Conservation (phyloP, 148 eudicot genomes). For the Rheum nobile region DNA sequence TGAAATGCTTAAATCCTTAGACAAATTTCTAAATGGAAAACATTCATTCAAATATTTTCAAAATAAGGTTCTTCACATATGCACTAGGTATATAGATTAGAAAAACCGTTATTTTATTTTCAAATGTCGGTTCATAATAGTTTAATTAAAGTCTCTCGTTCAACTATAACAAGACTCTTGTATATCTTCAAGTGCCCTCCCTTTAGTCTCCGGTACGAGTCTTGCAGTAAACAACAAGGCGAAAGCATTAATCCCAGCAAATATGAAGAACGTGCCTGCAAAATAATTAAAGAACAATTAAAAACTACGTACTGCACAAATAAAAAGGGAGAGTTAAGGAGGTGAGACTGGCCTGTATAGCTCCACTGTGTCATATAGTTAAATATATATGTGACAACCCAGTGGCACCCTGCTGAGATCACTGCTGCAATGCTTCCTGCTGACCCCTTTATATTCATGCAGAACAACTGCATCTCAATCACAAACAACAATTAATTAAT, state of each 20-base stretch:
- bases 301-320: no score
- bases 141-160: no score
- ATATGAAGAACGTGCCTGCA: slow-evolving; percentile 22
- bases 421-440: neutral
- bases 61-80: no score
- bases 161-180: neutral
- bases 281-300: neutral
- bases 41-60: no score
- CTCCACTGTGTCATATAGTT: slow-evolving; percentile 1
- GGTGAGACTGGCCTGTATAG: slow-evolving; percentile 16
- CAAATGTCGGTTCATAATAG: no score
- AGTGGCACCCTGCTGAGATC: neutral
- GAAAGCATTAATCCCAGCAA: neutral
- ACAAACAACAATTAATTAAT: no score
- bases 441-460: neutral
- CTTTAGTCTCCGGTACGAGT: neutral
- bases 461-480: neutral
- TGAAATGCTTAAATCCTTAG: no score
- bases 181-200: neutral
- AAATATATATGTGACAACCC: neutral
- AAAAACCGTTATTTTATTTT: no score
- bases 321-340: neutral
- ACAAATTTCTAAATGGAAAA: no score
- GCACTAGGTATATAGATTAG: no score
- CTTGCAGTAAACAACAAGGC: neutral